Evolutionary conservation across 2,329 filamentous ascomycete genomes (phyloP).

Genomic region (Aspergillus arachidicola): DNA sequence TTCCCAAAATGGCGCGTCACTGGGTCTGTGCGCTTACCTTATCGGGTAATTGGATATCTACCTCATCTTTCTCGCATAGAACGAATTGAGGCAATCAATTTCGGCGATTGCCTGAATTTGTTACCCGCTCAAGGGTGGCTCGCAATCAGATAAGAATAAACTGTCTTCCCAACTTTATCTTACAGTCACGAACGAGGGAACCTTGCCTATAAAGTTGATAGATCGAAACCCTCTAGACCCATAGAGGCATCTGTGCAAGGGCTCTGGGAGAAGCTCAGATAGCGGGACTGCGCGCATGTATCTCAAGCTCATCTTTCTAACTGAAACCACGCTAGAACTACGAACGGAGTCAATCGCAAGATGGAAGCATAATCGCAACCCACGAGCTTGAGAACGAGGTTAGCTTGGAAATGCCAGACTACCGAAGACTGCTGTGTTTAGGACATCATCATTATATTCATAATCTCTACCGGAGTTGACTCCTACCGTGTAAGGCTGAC

Average conservation of each 20-base stretch:
- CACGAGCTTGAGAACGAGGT: too few relatives aligned
- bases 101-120: neutral
- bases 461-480: too few relatives aligned
- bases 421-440: too few relatives aligned
- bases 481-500: too few relatives aligned
- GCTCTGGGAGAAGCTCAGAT: neutral
- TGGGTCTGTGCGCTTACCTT: slow-evolving; percentile 8
- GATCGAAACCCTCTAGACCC: neutral
- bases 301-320: neutral
- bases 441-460: too few relatives aligned
- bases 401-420: too few relatives aligned
- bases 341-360: too few relatives aligned
- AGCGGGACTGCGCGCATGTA: neutral
- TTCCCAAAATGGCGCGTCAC: slow-evolving; percentile 1
- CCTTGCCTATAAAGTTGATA: neutral
- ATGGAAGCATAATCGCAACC: too few relatives aligned
- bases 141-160: neutral
- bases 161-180: neutral
- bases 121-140: neutral
- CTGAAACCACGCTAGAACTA: neutral
- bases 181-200: neutral
- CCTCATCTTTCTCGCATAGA: neutral
- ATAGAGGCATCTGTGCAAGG: neutral
- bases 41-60: neutral
- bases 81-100: neutral